Evolutionary conservation across 2,329 filamentous ascomycete species (phyloP).

Genomic region (Lachnellula hyalina): DNA sequence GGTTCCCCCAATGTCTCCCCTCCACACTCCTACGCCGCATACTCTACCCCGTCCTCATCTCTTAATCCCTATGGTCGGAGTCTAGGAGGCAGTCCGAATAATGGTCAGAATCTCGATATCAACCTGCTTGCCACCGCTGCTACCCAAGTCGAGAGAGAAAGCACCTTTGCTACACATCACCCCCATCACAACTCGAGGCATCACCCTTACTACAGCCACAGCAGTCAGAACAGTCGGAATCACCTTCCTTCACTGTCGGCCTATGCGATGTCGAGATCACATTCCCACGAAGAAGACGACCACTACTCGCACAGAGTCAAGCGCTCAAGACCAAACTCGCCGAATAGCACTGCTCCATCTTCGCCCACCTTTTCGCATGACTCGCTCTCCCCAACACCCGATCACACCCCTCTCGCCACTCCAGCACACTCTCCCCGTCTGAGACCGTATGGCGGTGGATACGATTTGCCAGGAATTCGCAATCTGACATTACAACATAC

Average conservation of each 20-base stretch:
- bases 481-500: conserved; percentile 60
- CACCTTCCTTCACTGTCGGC: conserved; percentile 53
- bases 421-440: conserved; percentile 92
- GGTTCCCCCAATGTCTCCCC: conserved; percentile 95
- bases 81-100: conserved; percentile 37
- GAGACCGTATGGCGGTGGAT: conserved; percentile 62
- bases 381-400: conserved; percentile 89
- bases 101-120: conserved; percentile 41
- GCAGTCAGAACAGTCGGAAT: conserved; percentile 43
- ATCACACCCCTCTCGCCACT: conserved; percentile 97
- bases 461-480: conserved; percentile 84
- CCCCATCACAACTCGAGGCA: conserved; percentile 42
- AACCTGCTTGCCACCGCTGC: conserved; percentile 57
- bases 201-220: conserved; percentile 41
- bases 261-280: conserved; percentile 92
- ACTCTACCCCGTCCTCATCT: conserved; percentile 44
- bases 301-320: conserved; percentile 73
- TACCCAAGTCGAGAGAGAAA: conserved; percentile 58
- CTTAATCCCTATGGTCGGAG: conserved; percentile 47
- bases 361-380: conserved; percentile 96
- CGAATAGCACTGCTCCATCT: conserved; percentile 90
- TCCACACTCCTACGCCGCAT: conserved; percentile 80
- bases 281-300: conserved; percentile 77
- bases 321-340: conserved; percentile 87
- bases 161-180: conserved; percentile 24